A percentile compares a stretch with the other conserved stretches of the same genome.
These are phyloP conservation scores for Paraphaeosphaeria sporulosa DNA, from an alignment of 2,329 filamentous ascomycete genomes.

Conservation along the genomic window DNA sequence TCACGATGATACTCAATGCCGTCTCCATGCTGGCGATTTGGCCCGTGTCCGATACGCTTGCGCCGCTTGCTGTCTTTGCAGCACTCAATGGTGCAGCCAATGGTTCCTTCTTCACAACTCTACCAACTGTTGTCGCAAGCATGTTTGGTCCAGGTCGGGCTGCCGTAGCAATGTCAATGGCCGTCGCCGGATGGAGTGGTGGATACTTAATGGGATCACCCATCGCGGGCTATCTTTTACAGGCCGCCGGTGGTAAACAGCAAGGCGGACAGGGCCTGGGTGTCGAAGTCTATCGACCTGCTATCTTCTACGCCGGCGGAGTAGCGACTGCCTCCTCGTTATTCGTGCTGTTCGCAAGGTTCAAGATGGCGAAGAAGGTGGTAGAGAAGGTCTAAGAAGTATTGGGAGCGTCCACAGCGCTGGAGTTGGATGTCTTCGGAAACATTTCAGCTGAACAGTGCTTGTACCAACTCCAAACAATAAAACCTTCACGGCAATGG, in stretches of 20 bases:
- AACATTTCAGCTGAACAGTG: no score
- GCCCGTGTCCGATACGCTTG: conserved; percentile 36
- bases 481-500: no score
- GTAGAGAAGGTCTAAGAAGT: conserved; percentile 26
- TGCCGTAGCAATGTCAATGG: conserved; percentile 38
- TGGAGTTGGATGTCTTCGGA: no score
- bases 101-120: conserved; percentile 37
- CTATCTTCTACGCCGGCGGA: conserved; percentile 42
- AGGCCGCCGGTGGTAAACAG: conserved; percentile 33
- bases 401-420: background rate
- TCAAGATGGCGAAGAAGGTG: conserved; percentile 29
- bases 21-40: conserved; percentile 41
- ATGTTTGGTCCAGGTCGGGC: conserved; percentile 40
- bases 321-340: conserved; percentile 30
- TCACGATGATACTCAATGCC: conserved; percentile 36
- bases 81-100: conserved; percentile 41
- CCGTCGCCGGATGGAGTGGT: conserved; percentile 35
- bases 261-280: conserved; percentile 17
- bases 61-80: conserved; percentile 36
- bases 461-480: no score
- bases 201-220: conserved; percentile 40
- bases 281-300: conserved; percentile 35
- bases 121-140: conserved; percentile 38
- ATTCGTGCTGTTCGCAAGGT: conserved; percentile 31
- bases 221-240: conserved; percentile 36